A percentile compares a stretch with the other conserved stretches of the same genome.
phyloP scores from a whole-genome alignment of 306 rosid genomes.

The Macrotyloma uniflorum region DNA sequence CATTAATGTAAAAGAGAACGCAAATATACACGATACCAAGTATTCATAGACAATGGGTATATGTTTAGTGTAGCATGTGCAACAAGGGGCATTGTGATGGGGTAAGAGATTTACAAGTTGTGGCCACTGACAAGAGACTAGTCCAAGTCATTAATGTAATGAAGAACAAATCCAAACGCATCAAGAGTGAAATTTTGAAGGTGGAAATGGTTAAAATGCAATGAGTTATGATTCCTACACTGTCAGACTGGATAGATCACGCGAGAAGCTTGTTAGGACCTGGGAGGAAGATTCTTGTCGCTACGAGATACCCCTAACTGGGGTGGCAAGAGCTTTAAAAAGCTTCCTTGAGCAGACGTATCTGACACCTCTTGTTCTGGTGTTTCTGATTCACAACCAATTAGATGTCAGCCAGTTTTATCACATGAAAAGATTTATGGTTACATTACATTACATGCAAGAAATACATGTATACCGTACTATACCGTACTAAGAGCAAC shows the following conservation, averaged over 20 bases:
- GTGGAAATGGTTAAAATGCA: conserved; percentile 32
- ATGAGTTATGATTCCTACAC: conserved; percentile 42
- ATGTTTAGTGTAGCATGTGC: conserved; percentile 39
- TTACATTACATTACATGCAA: not conserved
- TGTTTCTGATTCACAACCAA: conserved; percentile 64
- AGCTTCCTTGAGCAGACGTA: conserved; percentile 67
- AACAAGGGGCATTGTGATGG: conserved; percentile 18
- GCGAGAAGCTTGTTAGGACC: conserved; percentile 47
- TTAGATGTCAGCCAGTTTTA: conserved; percentile 33
- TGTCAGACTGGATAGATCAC: conserved; percentile 29
- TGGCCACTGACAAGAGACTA: conserved; percentile 15
- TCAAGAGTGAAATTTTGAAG: conserved; percentile 19
- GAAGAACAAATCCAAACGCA: conserved; percentile 40
- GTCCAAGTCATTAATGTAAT: conserved; percentile 25
- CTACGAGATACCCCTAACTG: conserved; percentile 51
- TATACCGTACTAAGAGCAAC: conserved; percentile 7
- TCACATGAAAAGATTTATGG: conserved; percentile 35
- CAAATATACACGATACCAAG: conserved; percentile 37
- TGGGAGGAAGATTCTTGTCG: conserved; percentile 49
- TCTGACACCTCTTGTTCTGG: conserved; percentile 51
- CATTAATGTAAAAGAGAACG: conserved; percentile 34
- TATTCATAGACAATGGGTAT: conserved; percentile 13
- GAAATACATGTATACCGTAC: conserved; percentile 13
- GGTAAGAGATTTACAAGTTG: conserved; percentile 38
- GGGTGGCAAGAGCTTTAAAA: conserved; percentile 75